A percentile compares a stretch with the other conserved stretches of the same genome.
These are phyloP conservation scores for Leucosporidium yakuticum DNA, from an alignment of 768 basidiomycete species.

Conservation along the genomic window DNA sequence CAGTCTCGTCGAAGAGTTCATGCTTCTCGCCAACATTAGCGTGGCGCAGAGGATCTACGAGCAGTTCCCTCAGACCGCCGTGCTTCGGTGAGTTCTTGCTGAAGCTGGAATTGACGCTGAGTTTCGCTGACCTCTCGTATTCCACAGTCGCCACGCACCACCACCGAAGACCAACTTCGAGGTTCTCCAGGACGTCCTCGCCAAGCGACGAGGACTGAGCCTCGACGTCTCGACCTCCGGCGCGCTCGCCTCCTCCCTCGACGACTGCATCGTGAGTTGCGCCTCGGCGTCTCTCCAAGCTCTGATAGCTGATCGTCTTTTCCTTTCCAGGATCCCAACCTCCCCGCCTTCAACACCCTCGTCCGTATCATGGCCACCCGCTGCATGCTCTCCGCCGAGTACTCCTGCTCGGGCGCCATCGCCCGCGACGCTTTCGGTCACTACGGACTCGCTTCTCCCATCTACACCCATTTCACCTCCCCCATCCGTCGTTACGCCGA, in stretches of 20 bases:
- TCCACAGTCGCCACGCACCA: constrained; percentile 70
- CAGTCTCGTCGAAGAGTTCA: constrained; percentile 95
- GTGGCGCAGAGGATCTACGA: constrained; percentile 89
- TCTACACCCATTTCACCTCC: constrained; percentile 98
- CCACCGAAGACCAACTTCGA: constrained; percentile 93
- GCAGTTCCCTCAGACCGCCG: constrained; percentile 90
- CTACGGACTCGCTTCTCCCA: constrained; percentile 93
- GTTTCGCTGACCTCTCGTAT: neutral
- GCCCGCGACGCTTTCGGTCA: constrained; percentile 87
- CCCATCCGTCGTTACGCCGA: constrained; percentile 96
- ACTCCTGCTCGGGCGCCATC: constrained; percentile 93
- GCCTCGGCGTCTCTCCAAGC: too few relatives aligned
- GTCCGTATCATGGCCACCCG: constrained; percentile 98
- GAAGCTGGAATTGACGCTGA: neutral
- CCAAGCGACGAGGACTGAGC: constrained; percentile 72
- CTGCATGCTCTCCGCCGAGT: constrained; percentile 97
- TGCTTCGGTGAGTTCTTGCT: constrained; percentile 58
- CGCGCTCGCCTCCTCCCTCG: constrained; percentile 78
- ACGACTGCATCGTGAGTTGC: constrained; percentile 68
- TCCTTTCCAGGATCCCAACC: constrained; percentile 59
- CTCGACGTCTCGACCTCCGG: constrained; percentile 88
- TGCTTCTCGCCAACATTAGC: constrained; percentile 94
- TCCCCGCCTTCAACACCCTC: constrained; percentile 91
- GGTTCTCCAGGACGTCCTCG: constrained; percentile 82
- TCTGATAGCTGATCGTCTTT: neutral